Conservation (phyloP, 345 rosid genomes). For the Eucalyptus tenuipes region DNA sequence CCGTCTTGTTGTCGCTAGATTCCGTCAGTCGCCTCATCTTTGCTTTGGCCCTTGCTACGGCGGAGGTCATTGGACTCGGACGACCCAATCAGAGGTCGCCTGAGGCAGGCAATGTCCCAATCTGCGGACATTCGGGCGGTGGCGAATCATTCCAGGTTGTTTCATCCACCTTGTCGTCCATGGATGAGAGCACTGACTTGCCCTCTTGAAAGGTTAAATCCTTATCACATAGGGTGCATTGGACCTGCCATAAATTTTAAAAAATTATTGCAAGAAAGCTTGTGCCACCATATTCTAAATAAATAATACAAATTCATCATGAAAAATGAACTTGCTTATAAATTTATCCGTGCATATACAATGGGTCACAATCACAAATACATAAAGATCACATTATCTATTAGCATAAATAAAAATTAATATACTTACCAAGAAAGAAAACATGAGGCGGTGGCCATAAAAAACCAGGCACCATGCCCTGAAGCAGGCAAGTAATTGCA, state of each 20-base stretch:
- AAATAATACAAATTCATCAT: background rate
- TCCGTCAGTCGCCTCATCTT: background rate
- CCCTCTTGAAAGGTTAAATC: background rate
- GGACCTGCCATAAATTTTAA: background rate
- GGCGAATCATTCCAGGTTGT: background rate
- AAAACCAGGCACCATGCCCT: background rate
- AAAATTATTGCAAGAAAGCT: background rate
- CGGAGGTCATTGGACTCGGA: background rate
- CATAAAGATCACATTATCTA: background rate
- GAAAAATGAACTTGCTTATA: background rate
- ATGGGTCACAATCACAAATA: background rate
- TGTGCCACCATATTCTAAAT: background rate
- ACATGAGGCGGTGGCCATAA: background rate
- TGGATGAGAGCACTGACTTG: background rate
- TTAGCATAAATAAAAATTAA: background rate
- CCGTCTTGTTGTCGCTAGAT: background rate
- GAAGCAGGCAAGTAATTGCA: background rate
- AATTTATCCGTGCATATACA: background rate
- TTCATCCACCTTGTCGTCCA: background rate
- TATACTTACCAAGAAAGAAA: background rate
- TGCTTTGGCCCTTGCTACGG: background rate
- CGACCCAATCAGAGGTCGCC: background rate
- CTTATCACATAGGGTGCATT: background rate
- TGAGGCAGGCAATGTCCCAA: background rate
- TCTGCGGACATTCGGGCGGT: background rate